phyloP scores from a whole-genome alignment of 148 eudicot species.

The Chenopodium formosanum region DNA sequence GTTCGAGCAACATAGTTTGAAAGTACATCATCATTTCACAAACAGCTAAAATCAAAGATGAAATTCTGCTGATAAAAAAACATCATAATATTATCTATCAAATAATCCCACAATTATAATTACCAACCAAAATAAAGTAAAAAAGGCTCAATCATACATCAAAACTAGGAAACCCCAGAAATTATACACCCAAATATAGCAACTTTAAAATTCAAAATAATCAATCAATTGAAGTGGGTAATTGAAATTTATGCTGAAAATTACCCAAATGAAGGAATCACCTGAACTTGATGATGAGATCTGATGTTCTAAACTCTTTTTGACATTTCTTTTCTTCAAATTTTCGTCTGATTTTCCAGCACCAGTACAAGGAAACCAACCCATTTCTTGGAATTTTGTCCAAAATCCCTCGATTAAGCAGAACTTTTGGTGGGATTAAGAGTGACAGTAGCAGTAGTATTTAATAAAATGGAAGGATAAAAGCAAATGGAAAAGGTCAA shows the following conservation, averaged over 20 bases:
- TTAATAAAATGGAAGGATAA: background rate
- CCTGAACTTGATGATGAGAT: conserved; percentile 20
- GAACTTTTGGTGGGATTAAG: background rate
- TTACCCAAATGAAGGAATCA: background rate
- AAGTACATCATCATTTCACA: background rate
- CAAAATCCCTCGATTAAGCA: background rate
- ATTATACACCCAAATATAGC: background rate
- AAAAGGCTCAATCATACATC: background rate
- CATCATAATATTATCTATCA: background rate
- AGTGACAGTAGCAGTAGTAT: background rate
- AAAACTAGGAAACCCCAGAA: background rate
- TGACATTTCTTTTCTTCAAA: background rate
- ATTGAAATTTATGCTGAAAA: background rate
- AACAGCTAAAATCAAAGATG: background rate
- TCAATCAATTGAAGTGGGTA: background rate
- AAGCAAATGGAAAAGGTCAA: conserved; percentile 3
- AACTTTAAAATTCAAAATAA: background rate
- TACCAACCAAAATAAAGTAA: background rate
- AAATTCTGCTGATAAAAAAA: background rate
- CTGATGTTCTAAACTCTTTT: conserved; percentile 7
- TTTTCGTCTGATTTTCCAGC: conserved; percentile 11
- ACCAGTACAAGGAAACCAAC: conserved; percentile 16
- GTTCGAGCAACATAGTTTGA: too few species aligned
- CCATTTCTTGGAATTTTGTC: background rate
- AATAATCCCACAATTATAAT: background rate